Base-by-base conservation (phyloP, 1,139 yeast species). In the Casaregolazyma lundiana region DNA sequence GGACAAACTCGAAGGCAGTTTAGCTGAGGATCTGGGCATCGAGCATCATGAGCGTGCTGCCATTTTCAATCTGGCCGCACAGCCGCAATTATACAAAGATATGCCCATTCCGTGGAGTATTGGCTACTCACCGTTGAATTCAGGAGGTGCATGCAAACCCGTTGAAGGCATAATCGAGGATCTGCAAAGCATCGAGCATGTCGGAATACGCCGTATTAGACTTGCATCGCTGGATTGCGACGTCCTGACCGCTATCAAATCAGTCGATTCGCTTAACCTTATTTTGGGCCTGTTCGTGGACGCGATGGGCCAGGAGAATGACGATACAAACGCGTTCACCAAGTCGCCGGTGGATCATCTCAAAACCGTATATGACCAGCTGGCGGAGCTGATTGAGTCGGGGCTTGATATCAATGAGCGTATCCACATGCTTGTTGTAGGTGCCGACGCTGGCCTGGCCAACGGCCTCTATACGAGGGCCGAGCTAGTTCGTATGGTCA, bases 41-140 rank as follows among this genome's bases (percentile, higher is more conserved):
- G n/a, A n/a, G n/a, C n/a, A n/a, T n/a, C n/a, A n/a, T n/a, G n/a
- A n/a, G n/a, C 15, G 15, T 2, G 7, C 32, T 2, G 32, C 15
- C 2, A 40, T 40, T 4, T 26, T 40, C 30, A 21, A 40, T 26
- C 20, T 40, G 20, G 38, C 35, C n/a, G 37, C 16, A 8, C 29
- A 32, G 6, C 38, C 47, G 5, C n/a, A 20, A 3, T 15, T 36
- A 11, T 32, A 41, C 19, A 41, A 26, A 22, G 52, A 48, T 6
- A 45, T 52, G 49, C 64, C 68, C 22, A 64, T 69, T 47, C 71
- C 78, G 50, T 71, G 71, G 62, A 95, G 95, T 76, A 72, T 87
- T 60, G 79, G 92, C 57, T 87, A 87, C 77, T 76, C 94, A 48
- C 95, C 96, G 56, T 84, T 85, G 78, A 72, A 81, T 52, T 64